Base-by-base conservation (phyloP, 306 rosid genomes). In the Acacia crassicarpa region DNA sequence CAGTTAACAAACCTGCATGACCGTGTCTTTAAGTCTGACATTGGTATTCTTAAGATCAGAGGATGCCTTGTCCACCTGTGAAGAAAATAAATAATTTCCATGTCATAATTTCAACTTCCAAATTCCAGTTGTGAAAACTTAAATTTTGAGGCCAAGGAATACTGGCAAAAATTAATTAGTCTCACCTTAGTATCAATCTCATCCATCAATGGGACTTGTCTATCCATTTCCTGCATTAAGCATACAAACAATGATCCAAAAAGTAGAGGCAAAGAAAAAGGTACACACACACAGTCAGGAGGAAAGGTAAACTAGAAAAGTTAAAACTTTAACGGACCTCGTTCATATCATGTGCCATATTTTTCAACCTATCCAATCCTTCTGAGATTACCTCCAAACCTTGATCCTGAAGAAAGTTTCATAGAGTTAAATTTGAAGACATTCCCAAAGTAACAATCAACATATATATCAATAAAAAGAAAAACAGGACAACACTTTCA, bases 201-300 rank as follows among this genome's bases (percentile, higher is more conserved):
- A 83, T 96, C 99, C 99, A 96, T 91, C 87, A 96, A 85, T 40
- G 99, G 99, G 83, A 96, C 99, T 93, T 96, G 99, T 89, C 94
- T 91, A 79, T 96, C 99, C 61, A 96, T 0, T 87, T 96, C 99
- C 98, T 96, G 90, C 43, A 85, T 71, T 15, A 2, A 74, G 66
- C 83, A 84, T 49, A 86, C 62, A 71, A 76, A 61, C 69, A 69
- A 54, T 51, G n/a, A 80, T 51, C 23, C 67, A 76, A 69, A 22
- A 66, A 63, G 7, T 25, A 20, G 22, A 7, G 10, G 15, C 1
- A 1, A 69, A 27, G 44, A 71, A 69, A 56, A 9, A 20, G 11
- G 8, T 33, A 44, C 6, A 6, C 8, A 6, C 3, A 49, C 59
- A 56, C 67, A 63, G 13, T 56, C 63, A 45, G 25, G 38, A 77